Conservation (phyloP, 1,139 yeast genomes). For the Suhomyces wounanorum region DNA sequence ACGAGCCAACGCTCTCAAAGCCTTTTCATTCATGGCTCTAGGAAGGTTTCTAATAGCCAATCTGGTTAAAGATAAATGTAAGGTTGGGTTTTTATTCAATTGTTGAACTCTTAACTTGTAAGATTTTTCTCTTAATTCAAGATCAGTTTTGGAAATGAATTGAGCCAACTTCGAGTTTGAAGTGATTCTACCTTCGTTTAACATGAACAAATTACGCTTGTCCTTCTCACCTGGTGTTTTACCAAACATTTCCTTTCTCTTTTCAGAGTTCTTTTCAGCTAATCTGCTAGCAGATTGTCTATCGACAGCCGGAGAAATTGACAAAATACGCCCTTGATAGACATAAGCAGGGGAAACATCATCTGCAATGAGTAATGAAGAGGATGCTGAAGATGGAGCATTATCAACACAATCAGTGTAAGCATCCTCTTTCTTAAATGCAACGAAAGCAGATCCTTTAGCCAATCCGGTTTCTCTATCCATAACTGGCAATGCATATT, state of each 20-base stretch:
- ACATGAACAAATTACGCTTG: conserved; percentile 77
- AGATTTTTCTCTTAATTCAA: conserved; percentile 88
- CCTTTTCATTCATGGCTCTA: conserved; percentile 84
- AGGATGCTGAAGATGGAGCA: conserved; percentile 77
- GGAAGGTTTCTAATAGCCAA: conserved; percentile 93
- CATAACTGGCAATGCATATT: conserved; percentile 89
- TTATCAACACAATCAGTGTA: conserved; percentile 67
- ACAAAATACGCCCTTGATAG: conserved; percentile 87
- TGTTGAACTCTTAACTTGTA: conserved; percentile 86
- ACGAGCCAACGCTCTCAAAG: conserved; percentile 88
- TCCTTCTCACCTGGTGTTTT: conserved; percentile 80
- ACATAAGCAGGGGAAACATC: conserved; percentile 89
- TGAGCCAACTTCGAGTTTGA: conserved; percentile 78
- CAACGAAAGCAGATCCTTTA: conserved; percentile 94
- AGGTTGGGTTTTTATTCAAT: conserved; percentile 83
- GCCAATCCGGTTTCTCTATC: conserved; percentile 87
- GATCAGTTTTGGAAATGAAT: conserved; percentile 65
- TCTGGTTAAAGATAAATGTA: conserved; percentile 90
- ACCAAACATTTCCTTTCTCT: conserved; percentile 76
- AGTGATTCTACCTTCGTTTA: conserved; percentile 93
- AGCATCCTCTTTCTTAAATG: conserved; percentile 64
- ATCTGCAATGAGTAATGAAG: conserved; percentile 85
- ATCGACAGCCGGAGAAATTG: conserved; percentile 82
- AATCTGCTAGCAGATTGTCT: conserved; percentile 80
- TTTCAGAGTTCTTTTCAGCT: conserved; percentile 70